Evolutionary conservation across 73 alveolate genomes (phyloP).

Genomic region (Tetrahymena thermophila): DNA sequence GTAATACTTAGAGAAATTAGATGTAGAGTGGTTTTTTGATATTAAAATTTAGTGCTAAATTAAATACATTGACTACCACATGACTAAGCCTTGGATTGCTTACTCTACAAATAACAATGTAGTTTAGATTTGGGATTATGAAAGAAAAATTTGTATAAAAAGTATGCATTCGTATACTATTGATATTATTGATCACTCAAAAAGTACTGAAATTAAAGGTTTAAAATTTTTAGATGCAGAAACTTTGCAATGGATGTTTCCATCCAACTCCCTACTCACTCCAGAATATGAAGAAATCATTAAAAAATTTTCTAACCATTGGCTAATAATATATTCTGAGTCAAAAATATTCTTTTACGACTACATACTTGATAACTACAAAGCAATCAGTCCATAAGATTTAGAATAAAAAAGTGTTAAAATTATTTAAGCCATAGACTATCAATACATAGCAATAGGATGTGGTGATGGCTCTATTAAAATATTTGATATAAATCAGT

Average conservation of each 20-base stretch:
- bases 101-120: slow-evolving; percentile 18
- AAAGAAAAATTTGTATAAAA: neutral
- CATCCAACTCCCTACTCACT: neutral
- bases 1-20: neutral
- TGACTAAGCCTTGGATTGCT: neutral
- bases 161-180: neutral
- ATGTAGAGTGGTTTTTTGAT: neutral
- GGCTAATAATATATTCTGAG: neutral
- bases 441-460: slow-evolving; percentile 34
- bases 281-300: slow-evolving; percentile 1
- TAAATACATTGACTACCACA: neutral
- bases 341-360: slow-evolving; percentile 21
- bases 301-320: neutral
- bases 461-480: slow-evolving; percentile 28
- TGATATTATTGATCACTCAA: slow-evolving; percentile 10
- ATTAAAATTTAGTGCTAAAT: neutral
- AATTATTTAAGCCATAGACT: slow-evolving; percentile 21
- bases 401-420: slow-evolving; percentile 11
- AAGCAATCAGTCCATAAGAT: slow-evolving; percentile 12
- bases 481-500: slow-evolving; percentile 16
- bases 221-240: slow-evolving; percentile 16
- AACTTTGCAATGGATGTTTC: slow-evolving; percentile 11
- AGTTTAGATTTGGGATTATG: slow-evolving; percentile 35
- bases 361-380: slow-evolving; percentile 5
- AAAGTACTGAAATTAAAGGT: slow-evolving; percentile 4